Base-by-base conservation (phyloP, 805 yeast species). In the Candida insectorum region DNA sequence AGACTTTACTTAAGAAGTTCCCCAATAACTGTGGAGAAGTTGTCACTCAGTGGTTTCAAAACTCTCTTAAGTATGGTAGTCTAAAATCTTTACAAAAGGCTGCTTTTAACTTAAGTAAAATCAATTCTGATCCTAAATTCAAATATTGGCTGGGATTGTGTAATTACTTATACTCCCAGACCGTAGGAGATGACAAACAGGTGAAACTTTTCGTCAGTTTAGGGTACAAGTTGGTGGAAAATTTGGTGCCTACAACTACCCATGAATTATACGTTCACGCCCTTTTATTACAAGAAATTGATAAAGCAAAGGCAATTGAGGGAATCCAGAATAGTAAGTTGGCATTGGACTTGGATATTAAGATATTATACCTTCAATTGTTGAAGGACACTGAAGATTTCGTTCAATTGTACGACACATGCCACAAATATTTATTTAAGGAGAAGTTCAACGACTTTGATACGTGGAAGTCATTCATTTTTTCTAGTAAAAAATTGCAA, bases 391-490 rank as follows among this genome's bases (percentile, higher is more conserved):
- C 56, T 6, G 59, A 69, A 33, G 44, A 65, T 3, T 77, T 77
- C 74, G 58, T 59, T 0, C 40, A 48, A 9, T 54, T 86, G 10
- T 64, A 48, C 40, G 54, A 63, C 0, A 60, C 61, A 39, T 58
- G 77, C 28, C 26, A 51, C 4, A 39, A 47, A 4, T 63, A 76
- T 10, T 52, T 87, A 21, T 60, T 69, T 12, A 62, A 58, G 4
- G 58, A 70, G 16, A 54, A 65, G 7, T 71, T 83, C 34, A 87
- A 89, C 54, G 95, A 88, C 53, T 89, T 77, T 66, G 73, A 75
- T 36, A 76, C 87, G 24, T 86, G 94, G 85, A 73, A 77, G 43
- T 60, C 65, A 12, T 56, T 73, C 31, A 67, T 76, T 14, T 58
- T 64, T 28, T 60, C 88, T 2, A 67, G 70, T 0, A 46, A 50